Evolutionary conservation across 805 yeast genomes (phyloP).

Genomic region (Wickerhamiella allomyrinae): DNA sequence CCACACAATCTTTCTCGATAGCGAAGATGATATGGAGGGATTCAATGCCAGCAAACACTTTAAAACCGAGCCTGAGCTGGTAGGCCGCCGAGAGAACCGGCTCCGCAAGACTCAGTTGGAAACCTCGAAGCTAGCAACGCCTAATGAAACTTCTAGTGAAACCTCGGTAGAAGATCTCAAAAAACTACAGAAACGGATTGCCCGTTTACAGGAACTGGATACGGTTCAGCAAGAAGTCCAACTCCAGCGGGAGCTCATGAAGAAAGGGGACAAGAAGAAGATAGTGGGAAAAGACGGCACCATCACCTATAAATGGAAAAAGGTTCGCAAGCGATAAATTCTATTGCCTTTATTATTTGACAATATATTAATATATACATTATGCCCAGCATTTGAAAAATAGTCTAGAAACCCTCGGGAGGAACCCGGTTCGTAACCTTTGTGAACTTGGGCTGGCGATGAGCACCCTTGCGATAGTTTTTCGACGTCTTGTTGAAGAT

Average conservation of each 20-base stretch:
- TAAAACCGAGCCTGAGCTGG: constrained; percentile 50
- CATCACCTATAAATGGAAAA: constrained; percentile 71
- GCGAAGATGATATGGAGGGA: constrained; percentile 35
- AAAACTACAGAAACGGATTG: constrained; percentile 46
- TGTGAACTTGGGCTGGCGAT: constrained; percentile 75
- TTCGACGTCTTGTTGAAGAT: constrained; percentile 61
- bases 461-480: constrained; percentile 79
- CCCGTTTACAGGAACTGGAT: constrained; percentile 53
- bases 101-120: constrained; percentile 44
- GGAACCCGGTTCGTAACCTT: constrained; percentile 65
- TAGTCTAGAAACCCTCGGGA: constrained; percentile 47
- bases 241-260: constrained; percentile 74
- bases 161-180: constrained; percentile 45
- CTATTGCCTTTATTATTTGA: background rate
- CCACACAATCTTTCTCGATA: constrained; percentile 78
- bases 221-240: constrained; percentile 62
- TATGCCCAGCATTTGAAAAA: background rate
- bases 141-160: constrained; percentile 29
- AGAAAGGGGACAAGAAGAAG: constrained; percentile 77
- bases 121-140: constrained; percentile 4
- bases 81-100: constrained; percentile 58
- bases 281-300: constrained; percentile 51
- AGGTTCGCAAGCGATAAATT: constrained; percentile 27
- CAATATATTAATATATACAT: constrained; percentile 1
- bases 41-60: constrained; percentile 57